These are phyloP conservation scores for Haplosporangium sp. DNA, from an alignment of 371 early-diverging fungal species.

Conservation along the genomic window DNA sequence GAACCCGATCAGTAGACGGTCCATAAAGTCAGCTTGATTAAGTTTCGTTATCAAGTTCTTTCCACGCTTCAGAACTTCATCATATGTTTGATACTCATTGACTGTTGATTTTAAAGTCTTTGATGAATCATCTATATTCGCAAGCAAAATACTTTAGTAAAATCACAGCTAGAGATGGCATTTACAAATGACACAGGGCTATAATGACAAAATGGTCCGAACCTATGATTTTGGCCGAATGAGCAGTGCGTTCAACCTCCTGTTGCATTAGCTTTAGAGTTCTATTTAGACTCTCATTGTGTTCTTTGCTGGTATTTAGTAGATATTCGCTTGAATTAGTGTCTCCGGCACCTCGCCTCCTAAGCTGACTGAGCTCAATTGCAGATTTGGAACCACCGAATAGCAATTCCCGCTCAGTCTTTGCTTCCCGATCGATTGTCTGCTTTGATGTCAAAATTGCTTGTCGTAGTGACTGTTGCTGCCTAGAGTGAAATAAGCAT, in stretches of 20 bases:
- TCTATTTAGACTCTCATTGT: constrained; percentile 62
- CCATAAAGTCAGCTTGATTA: constrained; percentile 80
- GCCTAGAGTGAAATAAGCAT: constrained; percentile 48
- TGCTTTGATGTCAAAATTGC: constrained; percentile 70
- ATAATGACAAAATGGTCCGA: constrained; percentile 10
- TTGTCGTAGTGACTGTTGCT: constrained; percentile 65
- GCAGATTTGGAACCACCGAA: constrained; percentile 59
- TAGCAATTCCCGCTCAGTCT: constrained; percentile 67
- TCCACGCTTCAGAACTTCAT: constrained; percentile 70
- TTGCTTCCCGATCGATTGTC: constrained; percentile 65
- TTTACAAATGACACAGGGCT: neutral
- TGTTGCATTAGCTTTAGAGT: constrained; percentile 79
- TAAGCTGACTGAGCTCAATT: constrained; percentile 44
- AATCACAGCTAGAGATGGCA: too few species aligned
- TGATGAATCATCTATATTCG: constrained; percentile 71
- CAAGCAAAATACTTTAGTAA: neutral
- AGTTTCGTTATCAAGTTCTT: constrained; percentile 74
- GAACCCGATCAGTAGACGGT: constrained; percentile 72
- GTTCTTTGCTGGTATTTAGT: constrained; percentile 55
- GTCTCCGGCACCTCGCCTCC: constrained; percentile 56
- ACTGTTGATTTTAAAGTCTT: constrained; percentile 65
- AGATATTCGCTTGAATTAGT: constrained; percentile 54
- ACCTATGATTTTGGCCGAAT: constrained; percentile 76
- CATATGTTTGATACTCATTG: constrained; percentile 72
- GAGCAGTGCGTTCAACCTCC: constrained; percentile 79